A percentile compares a stretch with the other conserved stretches of the same genome.
These are phyloP conservation scores for Chimonanthus praecox DNA, from an alignment of 164 flowering plant species.

Conservation along the genomic window DNA sequence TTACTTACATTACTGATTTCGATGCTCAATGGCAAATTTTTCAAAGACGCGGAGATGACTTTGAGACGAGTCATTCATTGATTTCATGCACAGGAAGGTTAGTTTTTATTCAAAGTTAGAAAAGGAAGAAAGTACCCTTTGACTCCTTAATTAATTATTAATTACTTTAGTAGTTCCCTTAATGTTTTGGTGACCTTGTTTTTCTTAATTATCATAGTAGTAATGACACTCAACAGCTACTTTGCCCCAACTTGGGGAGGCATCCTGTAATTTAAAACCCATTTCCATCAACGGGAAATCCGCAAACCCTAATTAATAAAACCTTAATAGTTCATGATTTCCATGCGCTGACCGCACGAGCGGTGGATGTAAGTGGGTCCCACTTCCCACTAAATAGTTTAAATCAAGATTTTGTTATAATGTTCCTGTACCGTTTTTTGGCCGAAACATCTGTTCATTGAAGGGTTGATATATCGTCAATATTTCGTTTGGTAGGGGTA, in stretches of 20 bases:
- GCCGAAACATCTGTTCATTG: too few relatives aligned
- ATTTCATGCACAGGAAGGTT: not conserved
- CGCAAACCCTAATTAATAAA: not conserved
- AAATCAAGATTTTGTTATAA: not conserved
- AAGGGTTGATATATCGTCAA: too few relatives aligned
- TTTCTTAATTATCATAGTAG: not conserved
- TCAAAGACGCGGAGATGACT: constrained; percentile 1
- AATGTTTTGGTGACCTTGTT: not conserved
- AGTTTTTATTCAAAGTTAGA: not conserved
- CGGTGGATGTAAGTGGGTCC: constrained; percentile 4
- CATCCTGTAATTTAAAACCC: constrained; percentile 18
- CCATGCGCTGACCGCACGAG: constrained; percentile 25
- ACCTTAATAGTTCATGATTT: constrained; percentile 3
- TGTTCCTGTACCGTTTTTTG: too few relatives aligned
- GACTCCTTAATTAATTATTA: too few relatives aligned
- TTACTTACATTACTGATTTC: too few relatives aligned
- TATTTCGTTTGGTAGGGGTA: too few relatives aligned
- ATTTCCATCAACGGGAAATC: constrained; percentile 14
- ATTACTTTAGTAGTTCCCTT: too few relatives aligned
- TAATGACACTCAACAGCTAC: not conserved
- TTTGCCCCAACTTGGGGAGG: constrained; percentile 10
- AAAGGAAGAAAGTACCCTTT: too few relatives aligned
- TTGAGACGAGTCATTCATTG: not conserved
- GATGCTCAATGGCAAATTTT: not conserved
- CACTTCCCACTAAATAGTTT: not conserved